Evolutionary conservation across 225 moss, liverwort and hornwort species (phyloP), one percentile per base, ranked within the genome.

Genomic region (Straminergon stramineum): DNA sequence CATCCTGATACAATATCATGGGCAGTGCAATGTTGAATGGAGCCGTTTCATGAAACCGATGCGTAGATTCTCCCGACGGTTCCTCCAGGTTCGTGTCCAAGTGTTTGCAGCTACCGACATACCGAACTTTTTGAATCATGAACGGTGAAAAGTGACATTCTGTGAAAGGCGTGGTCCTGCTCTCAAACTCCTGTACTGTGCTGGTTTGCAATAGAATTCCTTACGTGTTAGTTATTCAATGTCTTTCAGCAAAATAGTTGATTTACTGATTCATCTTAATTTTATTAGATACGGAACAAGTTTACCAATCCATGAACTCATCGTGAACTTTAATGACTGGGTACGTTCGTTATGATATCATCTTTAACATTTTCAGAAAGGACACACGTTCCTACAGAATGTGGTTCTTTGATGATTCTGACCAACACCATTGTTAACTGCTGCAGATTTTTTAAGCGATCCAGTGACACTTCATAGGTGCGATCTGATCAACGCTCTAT

Each of bases 391-490:
- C 76, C 83, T 65, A 45, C 11, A 56, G 82, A 45, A 60, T 87
- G 82, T 90, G 60, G 82, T 87, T 87, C 87, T 89, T 85, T 75
- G 84, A 89, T 77, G 85, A 78, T 89, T 87, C 89, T 85, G 76
- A 91, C 81, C 51, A 87, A 69, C 60, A 53, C 26, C 64, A 17
- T 89, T 61, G 84, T 89, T 84, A 37, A 86, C 74, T 76, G 84
- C 81, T 84, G 75, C 87, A 91, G 87, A 87, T 91, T 56, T 80
- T 55, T 37, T 21, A 84, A 74, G 86, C 61, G 66, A 67, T 79
- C 45, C 57, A 66, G 69, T 78, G 53, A 66, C 43, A 61, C 32
- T 78, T 84, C 80, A 43, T 34, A 51, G 84, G 30, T 61, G 61
- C 57, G 74, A 70, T 57, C 84, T 69, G 87, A 81, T 92, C 87